These are phyloP conservation scores for Phytophthora hibernalis DNA, from an alignment of 352 stramenopile genomes.

Conservation along the genomic window DNA sequence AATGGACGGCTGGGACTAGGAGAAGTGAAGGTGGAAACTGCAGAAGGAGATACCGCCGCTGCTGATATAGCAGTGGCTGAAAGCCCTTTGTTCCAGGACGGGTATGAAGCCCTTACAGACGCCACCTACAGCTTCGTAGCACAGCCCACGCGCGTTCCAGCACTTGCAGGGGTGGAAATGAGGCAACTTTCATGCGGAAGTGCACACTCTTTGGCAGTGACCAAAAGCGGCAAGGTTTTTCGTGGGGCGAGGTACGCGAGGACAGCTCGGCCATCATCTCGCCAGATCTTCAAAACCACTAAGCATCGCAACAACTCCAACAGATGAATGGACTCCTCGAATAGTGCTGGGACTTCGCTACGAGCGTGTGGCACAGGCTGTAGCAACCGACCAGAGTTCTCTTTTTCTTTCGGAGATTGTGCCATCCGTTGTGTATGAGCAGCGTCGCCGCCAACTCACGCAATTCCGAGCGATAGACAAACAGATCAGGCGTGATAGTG, in stretches of 20 bases:
- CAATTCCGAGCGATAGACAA: slow-evolving; percentile 50
- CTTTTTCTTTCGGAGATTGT: slow-evolving; percentile 64
- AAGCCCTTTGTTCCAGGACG: slow-evolving; percentile 50
- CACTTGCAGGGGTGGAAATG: slow-evolving; percentile 59
- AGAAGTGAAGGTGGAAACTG: slow-evolving; percentile 7
- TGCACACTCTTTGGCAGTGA: slow-evolving; percentile 67
- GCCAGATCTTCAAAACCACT: neutral
- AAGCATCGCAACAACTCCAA: slow-evolving; percentile 1
- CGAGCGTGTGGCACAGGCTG: slow-evolving; percentile 54
- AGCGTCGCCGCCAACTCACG: slow-evolving; percentile 54
- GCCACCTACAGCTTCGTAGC: slow-evolving; percentile 63
- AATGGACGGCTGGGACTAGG: slow-evolving; percentile 67
- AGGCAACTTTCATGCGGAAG: slow-evolving; percentile 55
- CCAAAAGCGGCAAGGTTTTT: slow-evolving; percentile 56
- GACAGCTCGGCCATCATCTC: slow-evolving; percentile 52
- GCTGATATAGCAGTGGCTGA: slow-evolving; percentile 3
- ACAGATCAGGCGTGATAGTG: slow-evolving; percentile 24
- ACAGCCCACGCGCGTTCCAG: slow-evolving; percentile 45
- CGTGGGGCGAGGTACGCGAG: slow-evolving; percentile 60
- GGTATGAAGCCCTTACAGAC: slow-evolving; percentile 79
- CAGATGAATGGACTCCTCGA: slow-evolving; percentile 54
- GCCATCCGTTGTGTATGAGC: slow-evolving; percentile 40
- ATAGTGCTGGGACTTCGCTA: slow-evolving; percentile 57
- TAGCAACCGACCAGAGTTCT: slow-evolving; percentile 65
- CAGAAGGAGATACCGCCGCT: neutral